Percentiles rank a stretch among this genome's conserved stretches.
Conservation (phyloP, 768 basidiomycete genomes). For the Auriculariales sp. region DNA sequence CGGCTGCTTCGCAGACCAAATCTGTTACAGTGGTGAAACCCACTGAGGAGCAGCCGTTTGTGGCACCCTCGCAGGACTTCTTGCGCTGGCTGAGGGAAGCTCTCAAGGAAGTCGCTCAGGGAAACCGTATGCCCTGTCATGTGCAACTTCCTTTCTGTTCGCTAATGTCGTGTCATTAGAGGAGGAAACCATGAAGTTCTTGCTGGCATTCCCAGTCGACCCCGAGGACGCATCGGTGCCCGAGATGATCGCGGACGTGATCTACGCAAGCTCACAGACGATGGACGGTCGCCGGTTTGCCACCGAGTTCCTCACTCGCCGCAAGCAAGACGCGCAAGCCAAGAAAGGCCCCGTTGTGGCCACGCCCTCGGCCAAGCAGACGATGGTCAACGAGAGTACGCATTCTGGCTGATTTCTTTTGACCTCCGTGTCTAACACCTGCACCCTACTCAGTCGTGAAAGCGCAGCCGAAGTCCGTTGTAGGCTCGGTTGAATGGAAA, state of each 20-base stretch:
- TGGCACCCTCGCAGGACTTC: constrained; percentile 76
- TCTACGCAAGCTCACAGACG: constrained; percentile 89
- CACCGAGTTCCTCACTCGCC: constrained; percentile 73
- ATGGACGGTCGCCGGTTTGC: constrained; percentile 93
- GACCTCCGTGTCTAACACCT: neutral
- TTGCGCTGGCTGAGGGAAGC: constrained; percentile 81
- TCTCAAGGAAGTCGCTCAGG: constrained; percentile 42
- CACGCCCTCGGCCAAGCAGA: constrained; percentile 27
- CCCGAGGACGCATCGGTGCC: constrained; percentile 55
- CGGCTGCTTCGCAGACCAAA: constrained; percentile 11
- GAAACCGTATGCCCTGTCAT: constrained; percentile 62
- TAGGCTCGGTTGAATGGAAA: constrained; percentile 58
- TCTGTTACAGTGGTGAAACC: constrained; percentile 20
- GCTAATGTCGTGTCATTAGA: constrained; percentile 29
- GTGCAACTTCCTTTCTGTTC: neutral
- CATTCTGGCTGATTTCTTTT: neutral
- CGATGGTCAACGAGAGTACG: constrained; percentile 55
- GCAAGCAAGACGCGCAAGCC: constrained; percentile 63
- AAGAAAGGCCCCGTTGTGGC: constrained; percentile 22
- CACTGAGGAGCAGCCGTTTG: constrained; percentile 44
- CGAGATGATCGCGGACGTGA: constrained; percentile 90
- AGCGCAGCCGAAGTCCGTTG: constrained; percentile 59
- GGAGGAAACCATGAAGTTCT: constrained; percentile 92
- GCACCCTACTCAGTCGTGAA: constrained; percentile 47
- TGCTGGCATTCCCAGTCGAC: constrained; percentile 87